These are phyloP conservation scores for Colletotrichum shisoi DNA, from an alignment of 2,329 filamentous ascomycete genomes.

Conservation along the genomic window DNA sequence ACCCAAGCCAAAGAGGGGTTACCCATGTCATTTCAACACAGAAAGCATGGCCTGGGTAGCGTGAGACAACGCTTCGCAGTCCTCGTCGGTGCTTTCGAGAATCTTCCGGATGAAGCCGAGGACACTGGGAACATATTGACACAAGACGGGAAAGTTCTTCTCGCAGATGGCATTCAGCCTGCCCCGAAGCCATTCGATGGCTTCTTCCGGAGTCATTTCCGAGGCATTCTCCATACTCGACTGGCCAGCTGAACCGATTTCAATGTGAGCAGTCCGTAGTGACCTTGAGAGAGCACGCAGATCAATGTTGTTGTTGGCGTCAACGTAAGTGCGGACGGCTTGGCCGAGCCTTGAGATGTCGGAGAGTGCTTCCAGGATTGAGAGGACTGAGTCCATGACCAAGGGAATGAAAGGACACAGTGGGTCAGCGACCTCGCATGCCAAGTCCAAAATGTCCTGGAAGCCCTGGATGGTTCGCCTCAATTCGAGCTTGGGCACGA, in stretches of 20 bases:
- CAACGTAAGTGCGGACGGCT: background rate
- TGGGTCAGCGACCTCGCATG: background rate
- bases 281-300: background rate
- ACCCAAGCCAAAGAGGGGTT: background rate
- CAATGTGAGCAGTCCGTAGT: background rate
- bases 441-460: background rate
- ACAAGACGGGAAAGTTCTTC: background rate
- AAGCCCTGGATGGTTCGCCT: background rate
- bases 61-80: background rate
- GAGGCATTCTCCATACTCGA: too few relatives aligned
- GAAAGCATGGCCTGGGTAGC: background rate
- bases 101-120: background rate
- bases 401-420: slow-evolving; percentile 2
- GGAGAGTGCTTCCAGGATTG: background rate
- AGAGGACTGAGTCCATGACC: background rate
- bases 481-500: background rate
- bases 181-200: background rate
- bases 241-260: background rate
- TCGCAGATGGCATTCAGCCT: background rate
- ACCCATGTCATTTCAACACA: background rate
- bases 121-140: background rate
- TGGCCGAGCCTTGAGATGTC: background rate
- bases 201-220: too few relatives aligned
- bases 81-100: too few relatives aligned
- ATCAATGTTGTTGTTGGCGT: too few relatives aligned